These are phyloP conservation scores for Leccinum ochraceum DNA, from an alignment of 768 basidiomycete species.

Conservation along the genomic window DNA sequence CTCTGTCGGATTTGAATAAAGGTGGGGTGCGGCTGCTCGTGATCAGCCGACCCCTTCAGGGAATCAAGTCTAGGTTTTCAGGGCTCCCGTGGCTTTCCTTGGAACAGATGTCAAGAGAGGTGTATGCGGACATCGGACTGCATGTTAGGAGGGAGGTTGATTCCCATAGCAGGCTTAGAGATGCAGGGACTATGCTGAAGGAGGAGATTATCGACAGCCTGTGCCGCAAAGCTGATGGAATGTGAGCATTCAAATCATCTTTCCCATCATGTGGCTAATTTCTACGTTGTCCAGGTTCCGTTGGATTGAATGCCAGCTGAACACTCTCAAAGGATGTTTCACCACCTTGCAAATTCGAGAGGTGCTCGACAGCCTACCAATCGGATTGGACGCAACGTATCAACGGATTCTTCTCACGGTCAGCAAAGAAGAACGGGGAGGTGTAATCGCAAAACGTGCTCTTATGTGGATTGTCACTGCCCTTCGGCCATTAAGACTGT, in stretches of 20 bases:
- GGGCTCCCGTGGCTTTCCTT: constrained; percentile 4
- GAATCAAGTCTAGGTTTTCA: constrained; percentile 7
- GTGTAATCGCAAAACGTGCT: background rate
- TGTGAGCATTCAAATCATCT: background rate
- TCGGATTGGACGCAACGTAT: background rate
- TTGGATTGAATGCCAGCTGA: background rate
- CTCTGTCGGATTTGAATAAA: background rate
- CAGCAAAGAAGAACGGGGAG: background rate
- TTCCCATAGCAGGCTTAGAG: constrained; percentile 10
- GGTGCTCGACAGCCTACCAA: background rate
- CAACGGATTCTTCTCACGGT: background rate
- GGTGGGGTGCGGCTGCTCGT: constrained; percentile 8
- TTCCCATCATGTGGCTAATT: accelerated
- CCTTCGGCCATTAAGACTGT: background rate
- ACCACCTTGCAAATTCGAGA: background rate
- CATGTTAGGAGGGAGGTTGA: constrained; percentile 10
- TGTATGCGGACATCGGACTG: constrained; percentile 11
- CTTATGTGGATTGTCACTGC: background rate
- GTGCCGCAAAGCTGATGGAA: constrained; percentile 9
- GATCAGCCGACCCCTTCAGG: constrained; percentile 2
- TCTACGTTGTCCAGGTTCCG: background rate
- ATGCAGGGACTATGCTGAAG: background rate
- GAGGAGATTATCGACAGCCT: background rate
- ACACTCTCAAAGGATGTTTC: background rate
- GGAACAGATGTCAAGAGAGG: background rate